Evolutionary conservation across 495 filamentous ascomycete genomes (phyloP).

Genomic region (Aspergillus hancockii): DNA sequence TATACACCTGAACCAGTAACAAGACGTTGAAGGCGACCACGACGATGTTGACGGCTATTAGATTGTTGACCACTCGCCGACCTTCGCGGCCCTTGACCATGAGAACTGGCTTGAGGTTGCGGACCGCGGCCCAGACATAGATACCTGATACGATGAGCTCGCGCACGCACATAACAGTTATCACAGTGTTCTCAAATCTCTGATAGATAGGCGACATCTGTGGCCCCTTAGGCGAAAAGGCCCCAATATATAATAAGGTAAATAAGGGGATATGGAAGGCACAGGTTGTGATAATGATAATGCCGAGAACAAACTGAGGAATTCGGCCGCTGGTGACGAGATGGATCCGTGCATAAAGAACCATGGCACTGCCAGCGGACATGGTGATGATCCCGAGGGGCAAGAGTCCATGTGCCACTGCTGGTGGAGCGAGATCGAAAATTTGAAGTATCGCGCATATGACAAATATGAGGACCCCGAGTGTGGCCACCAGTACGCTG

Average conservation of each 20-base stretch:
- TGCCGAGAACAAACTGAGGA: slow-evolving; percentile 28
- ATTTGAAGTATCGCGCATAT: slow-evolving; percentile 31
- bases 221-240: slow-evolving; percentile 22
- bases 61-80: slow-evolving; percentile 36
- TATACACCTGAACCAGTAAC: slow-evolving; percentile 37
- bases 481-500: slow-evolving; percentile 35
- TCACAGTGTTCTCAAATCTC: slow-evolving; percentile 38
- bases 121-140: slow-evolving; percentile 47
- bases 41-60: slow-evolving; percentile 46
- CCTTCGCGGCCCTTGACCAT: slow-evolving; percentile 29
- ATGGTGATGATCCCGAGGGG: slow-evolving; percentile 35
- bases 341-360: slow-evolving; percentile 45
- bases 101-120: slow-evolving; percentile 34
- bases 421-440: slow-evolving; percentile 25
- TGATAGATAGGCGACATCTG: not conserved
- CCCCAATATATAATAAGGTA: slow-evolving; percentile 28
- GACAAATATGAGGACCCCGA: slow-evolving; percentile 29
- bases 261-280: slow-evolving; percentile 34
- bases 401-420: slow-evolving; percentile 26
- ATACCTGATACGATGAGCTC: slow-evolving; percentile 50
- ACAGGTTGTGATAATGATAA: slow-evolving; percentile 35
- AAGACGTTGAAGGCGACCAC: slow-evolving; percentile 39
- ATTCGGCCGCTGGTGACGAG: slow-evolving; percentile 29
- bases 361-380: slow-evolving; percentile 36
- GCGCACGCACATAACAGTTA: slow-evolving; percentile 43